phyloP scores from a whole-genome alignment of 352 stramenopile genomes.

The Blastocystis sp. region DNA sequence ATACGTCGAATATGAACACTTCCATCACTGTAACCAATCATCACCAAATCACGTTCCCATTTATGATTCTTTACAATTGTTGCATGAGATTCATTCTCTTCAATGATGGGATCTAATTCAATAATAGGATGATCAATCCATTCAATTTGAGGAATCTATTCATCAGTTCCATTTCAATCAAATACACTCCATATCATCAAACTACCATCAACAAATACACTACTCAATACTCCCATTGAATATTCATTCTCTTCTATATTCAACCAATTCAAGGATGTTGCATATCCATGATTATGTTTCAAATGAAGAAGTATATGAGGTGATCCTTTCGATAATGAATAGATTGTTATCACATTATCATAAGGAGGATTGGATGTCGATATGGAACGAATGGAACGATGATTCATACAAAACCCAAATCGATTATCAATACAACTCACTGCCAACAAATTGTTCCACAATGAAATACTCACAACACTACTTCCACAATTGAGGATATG shows the following conservation, averaged over 20 bases:
- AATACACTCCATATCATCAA: neutral
- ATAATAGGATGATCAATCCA: neutral
- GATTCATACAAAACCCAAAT: neutral
- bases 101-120: neutral
- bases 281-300: neutral
- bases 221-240: neutral
- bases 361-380: neutral
- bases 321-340: neutral
- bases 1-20: neutral
- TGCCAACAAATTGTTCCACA: neutral
- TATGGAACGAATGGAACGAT: neutral
- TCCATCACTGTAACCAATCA: constrained; percentile 18
- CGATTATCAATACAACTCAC: constrained; percentile 23
- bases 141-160: constrained; percentile 14
- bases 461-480: neutral
- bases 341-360: neutral
- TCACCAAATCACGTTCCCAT: neutral
- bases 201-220: constrained; percentile 1
- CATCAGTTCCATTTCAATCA: neutral
- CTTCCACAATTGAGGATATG: constrained; percentile 2
- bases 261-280: neutral
- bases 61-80: neutral
- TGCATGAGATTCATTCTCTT: neutral
- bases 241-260: too few relatives aligned
- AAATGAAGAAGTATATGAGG: constrained; percentile 5